Evolutionary conservation across 495 filamentous ascomycete genomes (phyloP), one percentile per base, ranked within the genome.

Genomic region (Aspergillus panamensis): DNA sequence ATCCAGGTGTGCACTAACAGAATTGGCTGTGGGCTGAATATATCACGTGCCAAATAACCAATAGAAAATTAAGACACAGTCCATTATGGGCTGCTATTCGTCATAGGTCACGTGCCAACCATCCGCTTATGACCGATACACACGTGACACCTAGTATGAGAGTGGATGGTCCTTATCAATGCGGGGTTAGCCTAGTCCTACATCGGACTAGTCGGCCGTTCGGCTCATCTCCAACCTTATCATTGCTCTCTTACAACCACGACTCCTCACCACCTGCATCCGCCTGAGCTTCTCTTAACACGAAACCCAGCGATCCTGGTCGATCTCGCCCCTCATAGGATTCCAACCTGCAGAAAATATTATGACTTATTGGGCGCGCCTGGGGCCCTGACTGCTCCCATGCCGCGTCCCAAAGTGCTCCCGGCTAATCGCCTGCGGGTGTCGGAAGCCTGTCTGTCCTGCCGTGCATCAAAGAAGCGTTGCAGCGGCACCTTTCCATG

Each of bases 401-500:
- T 76, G 73, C 69, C 71, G 17, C 71, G 73, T 16, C 71, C 71
- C 3, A 74, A 72, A 52, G 71, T 76, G 39, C 62, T 62, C 37
- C 71, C 73, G 17, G 66, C 64, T 3, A 70, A 76, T 60, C 71
- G 73, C 37, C 59, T 70, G 29, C 65, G 73, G 13, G 71, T 67
- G 16, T 66, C 66, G 25, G 69, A 70, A 37, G 73, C 73, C 49
- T 76, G 73, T 48, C 66, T 68, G 6, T 58, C 70, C 6, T 76
- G 73, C 57, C 66, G 72, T 10, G 57, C 66, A 9, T 70, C 73
- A 10, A 74, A 76, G 57, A 76, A 73, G 59, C 67, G 73, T 51
- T 77, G 74, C 51, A 75, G 69, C 49, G 74, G 74, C 30, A 66
- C 58, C 5, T 73, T 73, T 49, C 74, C 74, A 8, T 77, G 74